phyloP scores from a whole-genome alignment of 306 rosid genomes.

The Malus orientalis region DNA sequence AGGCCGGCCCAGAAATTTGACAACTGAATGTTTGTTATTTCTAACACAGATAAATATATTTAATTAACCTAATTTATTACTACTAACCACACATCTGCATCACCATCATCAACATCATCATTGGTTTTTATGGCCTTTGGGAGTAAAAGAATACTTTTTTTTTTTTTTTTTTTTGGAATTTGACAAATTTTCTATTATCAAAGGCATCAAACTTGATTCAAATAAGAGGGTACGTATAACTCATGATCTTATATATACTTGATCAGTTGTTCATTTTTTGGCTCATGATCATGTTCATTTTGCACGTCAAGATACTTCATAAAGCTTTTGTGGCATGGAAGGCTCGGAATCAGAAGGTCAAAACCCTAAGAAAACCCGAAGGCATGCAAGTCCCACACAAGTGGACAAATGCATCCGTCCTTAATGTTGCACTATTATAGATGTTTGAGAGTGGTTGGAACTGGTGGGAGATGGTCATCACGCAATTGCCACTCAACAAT shows the following conservation, averaged over 20 bases:
- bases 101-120: conserved; percentile 6
- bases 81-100: conserved; percentile 3
- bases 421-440: not conserved
- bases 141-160: not conserved
- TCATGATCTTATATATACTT: too few relatives aligned
- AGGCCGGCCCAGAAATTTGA: conserved; percentile 13
- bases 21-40: not conserved
- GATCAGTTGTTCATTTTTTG: not conserved
- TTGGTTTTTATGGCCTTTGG: conserved; percentile 3
- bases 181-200: not conserved
- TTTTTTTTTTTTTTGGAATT: not conserved
- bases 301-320: not conserved
- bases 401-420: not conserved
- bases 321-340: not conserved
- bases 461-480: conserved; percentile 33
- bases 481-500: conserved; percentile 37
- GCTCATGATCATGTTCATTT: not conserved
- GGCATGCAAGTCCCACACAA: conserved; percentile 3
- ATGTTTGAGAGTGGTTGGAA: conserved; percentile 33
- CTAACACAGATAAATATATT: not conserved
- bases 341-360: not conserved
- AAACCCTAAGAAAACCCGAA: not conserved
- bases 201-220: not conserved
- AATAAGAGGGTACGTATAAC: not conserved
- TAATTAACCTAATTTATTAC: not conserved